Evolutionary conservation across 768 basidiomycete species (phyloP), one percentile per base, ranked within the genome.

Genomic region (Pseudohyphozyma bogoriensis): DNA sequence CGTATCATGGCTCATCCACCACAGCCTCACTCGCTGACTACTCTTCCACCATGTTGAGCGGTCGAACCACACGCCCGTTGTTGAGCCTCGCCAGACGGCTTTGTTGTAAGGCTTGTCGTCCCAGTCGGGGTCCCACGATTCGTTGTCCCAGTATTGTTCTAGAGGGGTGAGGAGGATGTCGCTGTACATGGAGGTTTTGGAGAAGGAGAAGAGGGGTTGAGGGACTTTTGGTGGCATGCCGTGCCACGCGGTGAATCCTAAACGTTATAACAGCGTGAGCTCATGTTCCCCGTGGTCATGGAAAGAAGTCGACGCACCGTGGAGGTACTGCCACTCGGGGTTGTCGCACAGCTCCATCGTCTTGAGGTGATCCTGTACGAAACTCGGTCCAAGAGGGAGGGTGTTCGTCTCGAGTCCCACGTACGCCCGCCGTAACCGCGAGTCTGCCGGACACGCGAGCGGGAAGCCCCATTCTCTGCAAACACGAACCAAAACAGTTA

Each of bases 141-240:
- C 79, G 3, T 82, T 82, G 68, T 85, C 85, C 64, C 85, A 76
- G 69, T 87, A 89, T 72, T 99, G 97, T 72, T 99, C 97, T 72
- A 97, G 91, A 62, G 88, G 91, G 0, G 93, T 92, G 62, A 97
- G 89, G 57, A 87, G 79, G 65, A 99, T 87, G 71, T 97, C 95
- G 63, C 82, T 76, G 72, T 85, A 96, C 0, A 95, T 89, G 29
- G 77, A 76, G 0, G 85, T 83, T 68, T 86, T 89, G 0, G 89
- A 87, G 3, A 92, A 91, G 8, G 89, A 91, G 74, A 99, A 87
- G 39, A 99, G 81, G 9, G 71, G 72, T 31, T 53, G 42, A 4
- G 70, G 64, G 37, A 51, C 44, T 7, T 55, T 29, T 4, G 70
- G 70, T 11, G 64, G 47, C 42, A 63, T 62, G 24, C 70, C 70